Evolutionary conservation across 352 stramenopile genomes (phyloP).

Genomic region (Phytopythium ostracodes): DNA sequence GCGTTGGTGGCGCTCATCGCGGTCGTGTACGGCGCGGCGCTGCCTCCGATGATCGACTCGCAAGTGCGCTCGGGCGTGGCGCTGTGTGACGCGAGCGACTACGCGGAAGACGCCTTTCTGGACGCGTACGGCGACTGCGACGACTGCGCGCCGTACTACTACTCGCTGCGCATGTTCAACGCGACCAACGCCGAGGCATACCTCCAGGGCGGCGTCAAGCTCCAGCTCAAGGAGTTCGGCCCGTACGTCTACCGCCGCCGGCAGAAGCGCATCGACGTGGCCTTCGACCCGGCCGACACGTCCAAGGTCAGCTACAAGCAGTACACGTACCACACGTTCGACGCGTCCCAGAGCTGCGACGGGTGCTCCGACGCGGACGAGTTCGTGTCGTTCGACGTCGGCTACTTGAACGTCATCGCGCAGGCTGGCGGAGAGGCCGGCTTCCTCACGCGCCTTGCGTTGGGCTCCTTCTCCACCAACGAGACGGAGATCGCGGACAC

Average conservation of each 20-base stretch:
- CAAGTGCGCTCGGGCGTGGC: constrained; percentile 36
- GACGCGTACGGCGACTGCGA: constrained; percentile 72
- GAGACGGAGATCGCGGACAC: constrained; percentile 16
- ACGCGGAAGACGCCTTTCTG: constrained; percentile 29
- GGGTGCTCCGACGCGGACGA: constrained; percentile 53
- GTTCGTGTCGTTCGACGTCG: constrained; percentile 52
- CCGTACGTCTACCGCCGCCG: constrained; percentile 69
- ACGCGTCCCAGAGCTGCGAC: constrained; percentile 38
- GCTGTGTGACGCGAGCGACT: constrained; percentile 28
- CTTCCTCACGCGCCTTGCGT: constrained; percentile 40
- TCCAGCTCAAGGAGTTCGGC: constrained; percentile 60
- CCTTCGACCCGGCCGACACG: constrained; percentile 44
- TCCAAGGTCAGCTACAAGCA: constrained; percentile 67
- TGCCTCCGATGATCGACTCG: constrained; percentile 35
- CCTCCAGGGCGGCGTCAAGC: constrained; percentile 40
- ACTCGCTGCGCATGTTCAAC: constrained; percentile 65
- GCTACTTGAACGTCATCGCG: constrained; percentile 69
- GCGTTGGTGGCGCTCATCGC: constrained; percentile 28
- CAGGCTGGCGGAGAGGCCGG: constrained; percentile 54
- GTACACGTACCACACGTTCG: constrained; percentile 75
- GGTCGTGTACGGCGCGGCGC: constrained; percentile 34
- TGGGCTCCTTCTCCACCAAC: constrained; percentile 35
- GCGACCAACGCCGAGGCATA: constrained; percentile 68
- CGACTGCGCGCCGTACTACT: constrained; percentile 75
- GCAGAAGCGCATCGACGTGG: constrained; percentile 58